Conservation (phyloP, 2,329 filamentous ascomycete genomes). For the Cadophora sp. region DNA sequence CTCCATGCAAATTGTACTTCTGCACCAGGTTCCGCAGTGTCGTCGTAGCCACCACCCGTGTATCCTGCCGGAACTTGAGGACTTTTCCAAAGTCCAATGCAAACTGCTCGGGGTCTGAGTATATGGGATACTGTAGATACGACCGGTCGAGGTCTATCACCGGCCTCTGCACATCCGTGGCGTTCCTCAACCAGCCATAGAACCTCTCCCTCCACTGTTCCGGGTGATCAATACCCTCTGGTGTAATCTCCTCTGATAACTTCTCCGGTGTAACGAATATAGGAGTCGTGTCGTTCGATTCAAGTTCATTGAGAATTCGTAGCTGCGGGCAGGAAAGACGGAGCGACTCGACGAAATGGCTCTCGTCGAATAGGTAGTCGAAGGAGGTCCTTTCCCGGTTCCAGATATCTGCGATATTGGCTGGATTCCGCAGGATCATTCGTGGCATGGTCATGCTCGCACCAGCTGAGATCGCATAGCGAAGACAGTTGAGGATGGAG, state of each 20-base stretch:
- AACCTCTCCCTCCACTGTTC: conserved; percentile 37
- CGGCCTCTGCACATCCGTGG: conserved; percentile 20
- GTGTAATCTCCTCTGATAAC: conserved; percentile 26
- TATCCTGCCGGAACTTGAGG: conserved; percentile 36
- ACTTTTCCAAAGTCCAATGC: conserved; percentile 36
- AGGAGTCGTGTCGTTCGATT: conserved; percentile 17
- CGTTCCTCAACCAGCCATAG: conserved; percentile 34
- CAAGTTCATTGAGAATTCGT: conserved; percentile 27
- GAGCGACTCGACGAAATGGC: conserved; percentile 39
- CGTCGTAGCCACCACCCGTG: conserved; percentile 36
- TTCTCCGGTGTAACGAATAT: conserved; percentile 36
- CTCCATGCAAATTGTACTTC: conserved; percentile 22
- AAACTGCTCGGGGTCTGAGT: conserved; percentile 34
- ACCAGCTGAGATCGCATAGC: conserved; percentile 41
- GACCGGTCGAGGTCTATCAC: conserved; percentile 36
- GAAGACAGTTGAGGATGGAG: conserved; percentile 41
- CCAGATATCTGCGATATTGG: conserved; percentile 35
- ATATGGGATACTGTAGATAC: conserved; percentile 37
- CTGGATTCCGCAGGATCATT: conserved; percentile 31
- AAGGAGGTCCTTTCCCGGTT: conserved; percentile 28
- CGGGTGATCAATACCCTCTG: conserved; percentile 34
- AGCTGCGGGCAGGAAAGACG: conserved; percentile 39
- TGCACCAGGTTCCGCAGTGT: conserved; percentile 25
- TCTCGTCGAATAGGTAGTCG: conserved; percentile 39
- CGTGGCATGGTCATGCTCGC: conserved; percentile 33